These are phyloP conservation scores for Chenopodium quinoa DNA, from an alignment of 148 eudicot genomes.

Conservation along the genomic window DNA sequence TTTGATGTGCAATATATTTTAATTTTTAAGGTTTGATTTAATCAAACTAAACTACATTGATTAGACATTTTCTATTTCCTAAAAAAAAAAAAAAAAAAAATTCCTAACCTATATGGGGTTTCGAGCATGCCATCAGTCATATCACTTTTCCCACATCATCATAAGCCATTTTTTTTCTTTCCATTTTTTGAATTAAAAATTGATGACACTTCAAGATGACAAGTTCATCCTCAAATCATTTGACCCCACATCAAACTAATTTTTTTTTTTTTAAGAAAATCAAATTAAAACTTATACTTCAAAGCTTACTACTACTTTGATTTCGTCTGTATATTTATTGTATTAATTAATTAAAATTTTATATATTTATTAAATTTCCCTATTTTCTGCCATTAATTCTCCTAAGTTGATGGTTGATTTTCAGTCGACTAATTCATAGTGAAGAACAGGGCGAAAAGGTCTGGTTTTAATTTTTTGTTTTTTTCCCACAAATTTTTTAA, in stretches of 20 bases:
- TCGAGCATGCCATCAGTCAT: too few species aligned
- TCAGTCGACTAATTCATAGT: slow-evolving; percentile 9
- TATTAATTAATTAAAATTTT: background rate
- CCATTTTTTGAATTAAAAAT: background rate
- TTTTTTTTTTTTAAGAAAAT: too few species aligned
- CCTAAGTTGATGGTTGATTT: background rate
- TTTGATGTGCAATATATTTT: too few species aligned
- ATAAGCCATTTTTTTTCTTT: too few species aligned
- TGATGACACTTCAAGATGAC: too few species aligned
- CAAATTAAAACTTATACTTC: background rate
- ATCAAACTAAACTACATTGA: too few species aligned
- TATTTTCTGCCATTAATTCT: background rate
- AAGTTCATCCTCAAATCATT: background rate
- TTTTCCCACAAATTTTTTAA: background rate
- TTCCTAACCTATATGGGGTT: too few species aligned
- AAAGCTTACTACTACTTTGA: background rate
- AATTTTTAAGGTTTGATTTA: too few species aligned
- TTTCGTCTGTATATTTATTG: background rate
- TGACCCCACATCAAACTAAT: background rate
- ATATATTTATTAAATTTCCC: slow-evolving; percentile 3
- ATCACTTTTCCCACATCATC: too few species aligned
- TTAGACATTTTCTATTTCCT: too few species aligned
- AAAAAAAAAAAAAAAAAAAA: too few species aligned
- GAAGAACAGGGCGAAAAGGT: slow-evolving; percentile 18
- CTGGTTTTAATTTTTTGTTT: background rate